These are phyloP conservation scores for Aspergillus sp. DNA, from an alignment of 2,329 filamentous ascomycete genomes.

Conservation along the genomic window DNA sequence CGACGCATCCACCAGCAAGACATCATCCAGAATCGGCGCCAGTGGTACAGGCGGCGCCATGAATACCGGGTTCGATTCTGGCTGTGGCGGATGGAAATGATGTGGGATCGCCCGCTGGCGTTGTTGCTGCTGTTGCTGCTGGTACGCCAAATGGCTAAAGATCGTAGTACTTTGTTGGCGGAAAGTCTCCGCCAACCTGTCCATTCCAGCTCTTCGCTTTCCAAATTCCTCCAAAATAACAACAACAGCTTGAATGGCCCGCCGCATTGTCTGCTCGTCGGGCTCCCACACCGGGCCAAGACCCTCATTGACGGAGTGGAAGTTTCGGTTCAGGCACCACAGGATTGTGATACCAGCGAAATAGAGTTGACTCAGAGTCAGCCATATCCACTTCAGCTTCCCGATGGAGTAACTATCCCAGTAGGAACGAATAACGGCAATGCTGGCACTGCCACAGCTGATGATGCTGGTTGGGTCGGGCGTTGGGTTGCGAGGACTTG, in stretches of 20 bases:
- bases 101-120: slow-evolving; percentile 16
- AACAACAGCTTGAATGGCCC: slow-evolving; percentile 42
- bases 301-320: slow-evolving; percentile 37
- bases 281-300: slow-evolving; percentile 39
- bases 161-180: slow-evolving; percentile 44
- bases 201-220: slow-evolving; percentile 42
- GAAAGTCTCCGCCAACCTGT: slow-evolving; percentile 43
- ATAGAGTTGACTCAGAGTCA: slow-evolving; percentile 45
- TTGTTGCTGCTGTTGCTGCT: slow-evolving; percentile 35
- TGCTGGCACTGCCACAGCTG: slow-evolving; percentile 44
- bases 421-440: slow-evolving; percentile 45
- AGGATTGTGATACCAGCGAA: slow-evolving; percentile 46
- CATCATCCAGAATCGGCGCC: slow-evolving; percentile 41
- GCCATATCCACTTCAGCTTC: slow-evolving; percentile 48
- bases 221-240: slow-evolving; percentile 45
- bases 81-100: slow-evolving; percentile 10
- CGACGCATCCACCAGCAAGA: slow-evolving; percentile 38
- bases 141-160: slow-evolving; percentile 43
- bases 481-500: slow-evolving; percentile 42
- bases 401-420: slow-evolving; percentile 46
- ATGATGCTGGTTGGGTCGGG: slow-evolving; percentile 42
- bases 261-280: slow-evolving; percentile 42
- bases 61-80: slow-evolving; percentile 18
- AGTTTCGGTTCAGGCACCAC: slow-evolving; percentile 46
- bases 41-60: slow-evolving; percentile 34